Evolutionary conservation across 2,329 filamentous ascomycete species (phyloP).

Genomic region (Aspergillus candidus): DNA sequence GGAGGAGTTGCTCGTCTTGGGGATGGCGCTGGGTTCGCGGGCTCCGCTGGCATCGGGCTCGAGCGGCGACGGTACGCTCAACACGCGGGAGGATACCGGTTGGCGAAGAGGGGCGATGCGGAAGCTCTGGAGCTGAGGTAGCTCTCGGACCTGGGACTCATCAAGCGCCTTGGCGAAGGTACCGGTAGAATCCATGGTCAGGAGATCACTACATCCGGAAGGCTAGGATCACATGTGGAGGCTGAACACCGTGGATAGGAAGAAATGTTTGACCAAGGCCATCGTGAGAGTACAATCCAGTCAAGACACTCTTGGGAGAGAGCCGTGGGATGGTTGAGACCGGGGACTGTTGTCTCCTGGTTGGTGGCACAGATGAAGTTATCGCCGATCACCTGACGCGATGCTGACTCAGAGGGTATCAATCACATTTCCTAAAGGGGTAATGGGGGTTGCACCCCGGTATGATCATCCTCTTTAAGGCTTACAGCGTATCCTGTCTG

Average conservation of each 20-base stretch:
- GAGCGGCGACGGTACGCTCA: conserved; percentile 39
- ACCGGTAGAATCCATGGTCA: conserved; percentile 28
- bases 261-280: background rate
- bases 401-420: background rate
- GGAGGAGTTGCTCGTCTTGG: conserved; percentile 22
- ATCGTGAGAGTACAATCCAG: too few relatives aligned
- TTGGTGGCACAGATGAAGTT: background rate
- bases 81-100: conserved; percentile 37
- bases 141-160: conserved; percentile 38
- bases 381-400: background rate
- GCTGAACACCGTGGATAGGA: conserved; percentile 2
- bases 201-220: conserved; percentile 10
- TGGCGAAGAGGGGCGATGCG: conserved; percentile 45
- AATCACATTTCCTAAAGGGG: background rate
- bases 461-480: too few relatives aligned
- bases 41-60: conserved; percentile 38
- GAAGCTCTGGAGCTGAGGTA: conserved; percentile 37
- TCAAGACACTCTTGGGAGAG: too few relatives aligned
- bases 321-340: too few relatives aligned
- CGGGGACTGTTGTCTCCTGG: too few relatives aligned
- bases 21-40: conserved; percentile 24
- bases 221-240: conserved; percentile 8
- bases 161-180: conserved; percentile 32
- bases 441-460: background rate
- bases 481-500: too few relatives aligned